Evolutionary conservation across 164 flowering plant species (phyloP).

Genomic region (Stephania yunnanensis): DNA sequence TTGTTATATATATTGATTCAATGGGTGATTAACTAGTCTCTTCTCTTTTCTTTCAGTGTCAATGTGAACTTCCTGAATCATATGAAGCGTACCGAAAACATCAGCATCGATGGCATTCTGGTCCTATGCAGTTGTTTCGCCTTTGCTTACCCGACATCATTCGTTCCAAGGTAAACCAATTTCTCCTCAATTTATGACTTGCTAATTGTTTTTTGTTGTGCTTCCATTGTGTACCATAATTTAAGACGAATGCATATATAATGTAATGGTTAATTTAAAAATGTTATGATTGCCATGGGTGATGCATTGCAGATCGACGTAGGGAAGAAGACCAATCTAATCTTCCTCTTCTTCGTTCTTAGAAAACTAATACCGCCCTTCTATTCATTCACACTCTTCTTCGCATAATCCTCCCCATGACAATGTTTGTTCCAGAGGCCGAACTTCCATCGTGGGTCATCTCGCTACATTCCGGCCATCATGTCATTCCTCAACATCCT

Average conservation of each 20-base stretch:
- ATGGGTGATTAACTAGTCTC: no score
- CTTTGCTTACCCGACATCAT: conserved; percentile 74
- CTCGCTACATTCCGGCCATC: conserved; percentile 87
- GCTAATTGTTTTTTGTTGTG: background rate
- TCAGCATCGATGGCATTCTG: no score
- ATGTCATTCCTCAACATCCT: conserved; percentile 96
- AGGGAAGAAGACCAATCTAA: conserved; percentile 84
- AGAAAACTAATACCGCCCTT: conserved; percentile 87
- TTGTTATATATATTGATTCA: no score
- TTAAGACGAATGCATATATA: background rate
- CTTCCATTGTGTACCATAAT: background rate
- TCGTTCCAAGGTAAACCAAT: conserved; percentile 58
- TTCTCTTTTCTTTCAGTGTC: no score
- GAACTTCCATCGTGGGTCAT: conserved; percentile 98
- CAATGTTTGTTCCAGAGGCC: conserved; percentile 97
- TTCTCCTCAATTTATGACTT: background rate
- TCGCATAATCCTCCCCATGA: conserved; percentile 96
- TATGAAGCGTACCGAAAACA: no score
- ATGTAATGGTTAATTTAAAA: background rate
- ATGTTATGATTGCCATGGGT: background rate
- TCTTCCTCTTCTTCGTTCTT: conserved; percentile 89
- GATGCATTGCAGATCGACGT: conserved; percentile 61
- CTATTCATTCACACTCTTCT: conserved; percentile 94
- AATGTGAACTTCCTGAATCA: no score
- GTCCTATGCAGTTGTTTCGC: no score